Evolutionary conservation across 2,329 filamentous ascomycete genomes (phyloP), one percentile per base, ranked within the genome.

Genomic region (Madurella fahalii): DNA sequence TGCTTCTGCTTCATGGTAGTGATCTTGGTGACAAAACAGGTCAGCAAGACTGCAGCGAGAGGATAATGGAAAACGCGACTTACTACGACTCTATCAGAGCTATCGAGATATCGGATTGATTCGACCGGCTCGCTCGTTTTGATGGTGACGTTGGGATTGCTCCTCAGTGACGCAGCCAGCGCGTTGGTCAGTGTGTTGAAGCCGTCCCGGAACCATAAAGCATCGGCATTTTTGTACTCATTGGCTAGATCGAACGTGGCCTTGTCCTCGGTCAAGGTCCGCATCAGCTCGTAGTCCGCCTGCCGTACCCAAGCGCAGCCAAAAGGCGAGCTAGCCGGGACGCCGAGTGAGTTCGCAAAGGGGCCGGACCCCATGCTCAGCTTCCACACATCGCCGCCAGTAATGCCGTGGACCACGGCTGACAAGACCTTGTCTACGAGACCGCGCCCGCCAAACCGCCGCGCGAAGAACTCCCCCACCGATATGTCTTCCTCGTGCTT

Each of bases 331-430:
- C 32, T 12, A 5, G 30, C n/a, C n/a, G 2, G 13, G 13, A 39
- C 37, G 12, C 34, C 12, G n/a, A 57, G 45, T 12, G 13, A 9
- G 40, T 55, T 51, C 1, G 49, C 46, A 18, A 85, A 72, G 40
- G 86, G 67, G 40, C 88, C 74, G 48, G 82, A 84, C 62, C 83
- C 83, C 46, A 83, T 83, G 69, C 91, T 96, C 48, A 97, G 75
- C 66, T 86, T 80, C 68, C 89, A 84, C 46, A 95, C 83, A 70
- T 96, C 89, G 5, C 94, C 94, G 18, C 92, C 94, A 69, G 95
- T 96, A 55, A 97, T 90, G 41, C 94, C 94, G 70, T 97, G 94
- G 50, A 90, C 65, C 66, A 84, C 73, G 49, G 86, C 90, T 5
- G 90, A 96, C 7, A 84, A 71, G 16, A 96, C 51, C 63, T 95